Percentiles rank a stretch among this genome's conserved stretches.
Evolutionary conservation across 805 yeast genomes (phyloP).

Genomic region (Zygosaccharomyces lentus): DNA sequence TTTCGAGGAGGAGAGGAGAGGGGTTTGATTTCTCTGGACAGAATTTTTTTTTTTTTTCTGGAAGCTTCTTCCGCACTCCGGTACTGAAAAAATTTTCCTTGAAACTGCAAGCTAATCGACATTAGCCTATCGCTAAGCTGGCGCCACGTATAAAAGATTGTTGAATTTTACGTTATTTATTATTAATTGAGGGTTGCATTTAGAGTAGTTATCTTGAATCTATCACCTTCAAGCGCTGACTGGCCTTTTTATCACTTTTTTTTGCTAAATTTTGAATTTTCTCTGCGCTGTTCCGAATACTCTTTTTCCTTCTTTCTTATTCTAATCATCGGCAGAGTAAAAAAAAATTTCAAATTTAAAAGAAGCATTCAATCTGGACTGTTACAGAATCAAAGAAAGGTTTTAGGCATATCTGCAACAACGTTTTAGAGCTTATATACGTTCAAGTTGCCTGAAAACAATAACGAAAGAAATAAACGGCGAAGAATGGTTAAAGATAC

Average conservation of each 20-base stretch:
- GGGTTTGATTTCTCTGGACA: neutral
- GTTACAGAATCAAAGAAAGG: neutral
- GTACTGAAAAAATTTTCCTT: conserved; percentile 1
- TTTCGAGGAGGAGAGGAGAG: no score
- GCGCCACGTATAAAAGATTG: neutral
- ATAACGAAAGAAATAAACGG: conserved; percentile 16
- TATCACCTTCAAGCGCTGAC: neutral
- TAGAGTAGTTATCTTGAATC: neutral
- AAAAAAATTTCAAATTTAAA: neutral
- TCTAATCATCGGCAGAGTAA: neutral
- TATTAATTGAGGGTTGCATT: neutral
- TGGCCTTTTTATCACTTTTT: neutral
- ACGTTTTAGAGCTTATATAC: neutral
- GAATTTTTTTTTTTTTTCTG: neutral
- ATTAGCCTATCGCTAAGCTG: neutral
- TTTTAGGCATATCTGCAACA: neutral
- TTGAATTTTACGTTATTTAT: no score
- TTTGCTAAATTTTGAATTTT: neutral
- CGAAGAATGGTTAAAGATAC: conserved; percentile 72
- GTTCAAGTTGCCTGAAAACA: conserved; percentile 1
- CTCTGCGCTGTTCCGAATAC: neutral
- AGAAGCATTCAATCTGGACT: neutral
- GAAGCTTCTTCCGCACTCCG: conserved; percentile 4
- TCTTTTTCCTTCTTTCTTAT: neutral
- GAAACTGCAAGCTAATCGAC: neutral